Evolutionary conservation across 2,329 filamentous ascomycete species (phyloP).

Genomic region (Pseudogymnoascus sp.): DNA sequence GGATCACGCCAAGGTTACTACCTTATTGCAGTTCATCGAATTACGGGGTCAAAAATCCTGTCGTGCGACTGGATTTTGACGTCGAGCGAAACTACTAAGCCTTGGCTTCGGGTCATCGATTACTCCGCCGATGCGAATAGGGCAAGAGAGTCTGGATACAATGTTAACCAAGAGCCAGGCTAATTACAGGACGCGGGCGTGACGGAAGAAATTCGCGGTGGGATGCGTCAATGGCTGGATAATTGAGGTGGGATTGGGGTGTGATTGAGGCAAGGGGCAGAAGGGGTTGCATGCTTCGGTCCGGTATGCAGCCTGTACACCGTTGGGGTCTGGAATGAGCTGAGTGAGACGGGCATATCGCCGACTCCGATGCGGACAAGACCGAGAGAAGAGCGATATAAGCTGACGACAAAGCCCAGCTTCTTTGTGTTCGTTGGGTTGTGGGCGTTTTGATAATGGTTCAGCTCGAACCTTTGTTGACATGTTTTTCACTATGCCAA

Average conservation of each 20-base stretch:
- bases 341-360: slow-evolving; percentile 5
- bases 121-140: slow-evolving; percentile 1
- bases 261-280: background rate
- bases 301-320: background rate
- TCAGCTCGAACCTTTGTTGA: background rate
- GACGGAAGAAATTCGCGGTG: background rate
- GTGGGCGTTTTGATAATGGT: background rate
- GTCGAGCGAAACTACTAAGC: background rate
- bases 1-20: background rate
- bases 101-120: slow-evolving; percentile 7
- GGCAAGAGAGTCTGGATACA: background rate
- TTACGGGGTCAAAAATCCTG: background rate
- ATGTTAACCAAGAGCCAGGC: slow-evolving; percentile 1
- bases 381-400: background rate
- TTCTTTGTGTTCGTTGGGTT: background rate
- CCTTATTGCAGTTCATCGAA: background rate
- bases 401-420: background rate
- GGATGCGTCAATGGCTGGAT: background rate
- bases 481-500: background rate
- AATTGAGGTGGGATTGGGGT: background rate
- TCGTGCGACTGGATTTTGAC: background rate
- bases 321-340: background rate
- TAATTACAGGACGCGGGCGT: background rate
- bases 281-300: background rate
- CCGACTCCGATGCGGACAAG: background rate